Evolutionary conservation across 2,329 filamentous ascomycete species (phyloP), one percentile per base, ranked within the genome.

Genomic region (Cryoendolithus antarcticus): DNA sequence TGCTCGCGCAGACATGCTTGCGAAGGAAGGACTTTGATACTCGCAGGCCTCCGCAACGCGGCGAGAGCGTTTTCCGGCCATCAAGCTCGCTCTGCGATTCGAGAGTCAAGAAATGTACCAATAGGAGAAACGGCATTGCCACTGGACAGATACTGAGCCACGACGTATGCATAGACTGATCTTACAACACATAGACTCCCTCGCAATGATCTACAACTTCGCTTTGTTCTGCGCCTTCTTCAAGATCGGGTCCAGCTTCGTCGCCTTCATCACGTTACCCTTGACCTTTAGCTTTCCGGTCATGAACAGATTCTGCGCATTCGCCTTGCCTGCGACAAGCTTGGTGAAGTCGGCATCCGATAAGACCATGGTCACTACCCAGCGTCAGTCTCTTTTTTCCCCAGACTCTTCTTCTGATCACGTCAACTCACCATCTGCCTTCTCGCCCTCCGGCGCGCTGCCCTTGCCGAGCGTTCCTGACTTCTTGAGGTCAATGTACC

Each of bases 261-360:
- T 95, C 30, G 91, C 83, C 76, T 95, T 95, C 89, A 96, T 96
- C 45, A 96, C 78, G 62, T 96, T 86, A 47, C 91, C 91, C 77
- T 86, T 93, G 61, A 96, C 77, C 82, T 96, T 98, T 59, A 98
- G 72, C 74, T 94, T 95, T 55, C 91, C 91, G n/a, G 76, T 76
- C 89, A 98, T 96, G 69, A 96, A 95, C 48, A 98, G 69, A 53
- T 80, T 79, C 72, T 98, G 91, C 41, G 91, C 86, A 59, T 95
- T 94, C 54, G 83, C 86, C 70, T 93, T 86, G 60, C 91, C 91
- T 29, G 71, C 57, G 39, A 93, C 79, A 49, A 98, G 74, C 60
- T 82, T 80, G 49, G 69, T 76, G 59, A 98, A 98, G 65, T 96
- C 86, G 42, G 76, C 74, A 47, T 98, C 91, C 44, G 79, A 82